Base-by-base conservation (phyloP, 805 yeast species). In the Lachancea cidri region DNA sequence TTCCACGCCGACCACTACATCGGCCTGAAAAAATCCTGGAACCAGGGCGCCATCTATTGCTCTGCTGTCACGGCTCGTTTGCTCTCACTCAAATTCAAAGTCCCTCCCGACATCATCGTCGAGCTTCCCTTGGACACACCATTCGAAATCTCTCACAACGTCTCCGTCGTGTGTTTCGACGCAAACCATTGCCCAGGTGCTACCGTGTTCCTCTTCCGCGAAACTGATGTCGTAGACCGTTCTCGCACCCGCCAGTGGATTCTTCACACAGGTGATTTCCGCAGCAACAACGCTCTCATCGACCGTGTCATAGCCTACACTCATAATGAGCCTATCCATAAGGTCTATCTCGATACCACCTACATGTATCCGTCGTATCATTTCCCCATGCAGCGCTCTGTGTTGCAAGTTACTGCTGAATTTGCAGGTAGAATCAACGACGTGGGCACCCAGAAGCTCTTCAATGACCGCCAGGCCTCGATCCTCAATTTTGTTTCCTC, bases 141-240 rank as follows among this genome's bases (percentile, higher is more conserved):
- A 14, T 51, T 66, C 36, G 59, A 64, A 27, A 55, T 74, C 4
- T 65, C 64, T 0, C 72, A 76, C 13, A 64, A 63, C 15, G 66
- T 74, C 0, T 69, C 68, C 27, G 88, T 87, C 0, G 74, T 79
- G 0, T 67, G 81, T 9, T 62, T 83, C 4, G 88, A 86, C 50
- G 98, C 98, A 0, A 91, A 93, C 52, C 98, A 93, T 63, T 93
- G 98, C 62, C 98, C 98, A 1, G 98, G 98, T 2, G 86, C 97
- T 2, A 86, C 78, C 0, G 74, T 93, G 0, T 84, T 89, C 45
- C 62, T 88, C 9, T 83, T 86, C 52, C 82, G 81, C 52, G 65
- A 65, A 39, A 47, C 47, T 45, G 48, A 49, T 13, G 36, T 38
- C 32, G n/a, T 15, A 19, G 31, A 31, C 19, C 27, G 27, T 7